Percentiles rank a stretch among this genome's conserved stretches.
Conservation (phyloP, 257 asterid species). For the Solanum appendiculatum region DNA sequence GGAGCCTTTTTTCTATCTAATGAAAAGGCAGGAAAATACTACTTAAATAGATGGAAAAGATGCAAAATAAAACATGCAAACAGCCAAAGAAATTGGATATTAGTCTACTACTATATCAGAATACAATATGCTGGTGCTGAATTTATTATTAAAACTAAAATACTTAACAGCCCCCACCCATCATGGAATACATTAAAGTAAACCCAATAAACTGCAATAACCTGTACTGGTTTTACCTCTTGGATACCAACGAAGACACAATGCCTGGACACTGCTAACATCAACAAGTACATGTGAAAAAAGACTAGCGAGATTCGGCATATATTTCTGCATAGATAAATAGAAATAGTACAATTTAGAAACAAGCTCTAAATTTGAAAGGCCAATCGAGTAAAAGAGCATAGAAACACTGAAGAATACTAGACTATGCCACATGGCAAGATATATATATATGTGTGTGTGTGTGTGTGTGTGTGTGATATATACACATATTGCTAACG, state of each 20-base stretch:
- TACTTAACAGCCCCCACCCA: background rate
- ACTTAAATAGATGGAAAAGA: background rate
- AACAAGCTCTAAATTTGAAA: background rate
- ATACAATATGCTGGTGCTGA: background rate
- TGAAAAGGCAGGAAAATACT: background rate
- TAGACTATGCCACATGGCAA: background rate
- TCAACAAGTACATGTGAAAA: constrained; percentile 84
- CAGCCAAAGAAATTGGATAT: background rate
- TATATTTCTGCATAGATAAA: constrained; percentile 53
- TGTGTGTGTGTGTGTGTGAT: no score
- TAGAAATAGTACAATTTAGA: background rate
- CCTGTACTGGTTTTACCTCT: constrained; percentile 40
- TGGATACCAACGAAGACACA: constrained; percentile 87
- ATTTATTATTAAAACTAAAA: background rate
- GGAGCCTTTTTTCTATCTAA: constrained; percentile 65
- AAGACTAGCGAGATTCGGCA: constrained; percentile 89
- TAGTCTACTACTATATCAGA: background rate
- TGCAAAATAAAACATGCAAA: background rate
- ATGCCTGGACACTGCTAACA: constrained; percentile 83
- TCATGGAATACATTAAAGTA: background rate
- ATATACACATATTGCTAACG: background rate
- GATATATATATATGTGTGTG: background rate
- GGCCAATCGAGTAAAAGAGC: background rate
- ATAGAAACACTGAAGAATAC: background rate
- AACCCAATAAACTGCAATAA: background rate